Evolutionary conservation across 495 filamentous ascomycete species (phyloP).

Genomic region (Aspergillus bridgeri): DNA sequence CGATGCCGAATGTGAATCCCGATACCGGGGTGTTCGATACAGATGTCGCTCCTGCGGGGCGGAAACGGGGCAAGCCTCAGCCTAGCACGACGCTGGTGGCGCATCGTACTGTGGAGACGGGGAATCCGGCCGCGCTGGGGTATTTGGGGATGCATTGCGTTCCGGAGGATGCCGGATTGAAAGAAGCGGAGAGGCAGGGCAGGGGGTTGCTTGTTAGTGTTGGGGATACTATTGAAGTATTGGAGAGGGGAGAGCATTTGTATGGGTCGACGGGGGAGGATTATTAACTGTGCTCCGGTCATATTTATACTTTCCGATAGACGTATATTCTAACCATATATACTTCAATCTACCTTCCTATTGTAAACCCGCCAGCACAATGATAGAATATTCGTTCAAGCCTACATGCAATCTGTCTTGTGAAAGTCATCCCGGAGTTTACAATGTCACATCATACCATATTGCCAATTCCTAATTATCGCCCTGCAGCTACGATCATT

Average conservation of each 20-base stretch:
- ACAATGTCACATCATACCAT: too few relatives aligned
- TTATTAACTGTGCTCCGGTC: too few relatives aligned
- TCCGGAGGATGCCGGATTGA: slow-evolving; percentile 14
- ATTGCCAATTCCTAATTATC: too few relatives aligned
- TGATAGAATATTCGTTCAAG: too few relatives aligned
- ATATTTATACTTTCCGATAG: too few relatives aligned
- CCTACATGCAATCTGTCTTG: too few relatives aligned
- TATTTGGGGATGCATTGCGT: slow-evolving; percentile 22
- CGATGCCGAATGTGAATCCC: slow-evolving; percentile 19
- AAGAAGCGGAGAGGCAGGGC: slow-evolving; percentile 7
- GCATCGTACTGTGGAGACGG: slow-evolving; percentile 14
- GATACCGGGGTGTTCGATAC: slow-evolving; percentile 12
- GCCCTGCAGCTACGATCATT: too few relatives aligned
- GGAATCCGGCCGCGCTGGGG: slow-evolving; percentile 16
- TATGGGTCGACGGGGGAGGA: slow-evolving; percentile 17
- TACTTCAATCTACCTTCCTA: too few relatives aligned
- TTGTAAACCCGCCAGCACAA: background rate
- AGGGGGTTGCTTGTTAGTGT: slow-evolving; percentile 13
- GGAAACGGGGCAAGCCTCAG: slow-evolving; percentile 18
- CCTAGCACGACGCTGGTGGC: slow-evolving; percentile 17
- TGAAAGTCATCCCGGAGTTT: too few relatives aligned
- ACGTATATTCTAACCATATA: too few relatives aligned
- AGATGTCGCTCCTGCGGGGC: slow-evolving; percentile 11
- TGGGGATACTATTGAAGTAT: slow-evolving; percentile 19
- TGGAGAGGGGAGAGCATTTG: slow-evolving; percentile 14